Evolutionary conservation across 179 eudicot genomes (phyloP).

Genomic region (Pouteria campechiana): DNA sequence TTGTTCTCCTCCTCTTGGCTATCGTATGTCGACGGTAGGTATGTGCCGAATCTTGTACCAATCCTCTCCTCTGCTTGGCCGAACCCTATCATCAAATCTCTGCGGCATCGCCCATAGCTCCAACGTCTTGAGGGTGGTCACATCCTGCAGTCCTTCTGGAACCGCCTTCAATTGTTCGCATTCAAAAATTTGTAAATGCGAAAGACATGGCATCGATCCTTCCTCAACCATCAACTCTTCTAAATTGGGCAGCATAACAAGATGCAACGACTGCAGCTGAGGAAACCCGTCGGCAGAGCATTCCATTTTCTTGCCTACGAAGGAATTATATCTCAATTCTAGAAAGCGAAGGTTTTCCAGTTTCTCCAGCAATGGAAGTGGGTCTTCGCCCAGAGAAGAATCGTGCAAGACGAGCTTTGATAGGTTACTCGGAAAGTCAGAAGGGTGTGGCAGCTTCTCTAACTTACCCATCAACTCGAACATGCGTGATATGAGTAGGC

Average conservation of each 20-base stretch:
- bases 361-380: slow-evolving; percentile 5
- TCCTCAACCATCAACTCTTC: slow-evolving; percentile 2
- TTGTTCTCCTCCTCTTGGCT: too few relatives aligned
- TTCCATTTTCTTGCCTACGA: not conserved
- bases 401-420: slow-evolving; percentile 3
- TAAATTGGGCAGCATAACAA: not conserved
- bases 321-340: slow-evolving; percentile 3
- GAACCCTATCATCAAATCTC: too few relatives aligned
- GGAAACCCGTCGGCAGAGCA: slow-evolving; percentile 7
- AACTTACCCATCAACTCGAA: not conserved
- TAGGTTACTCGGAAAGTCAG: not conserved
- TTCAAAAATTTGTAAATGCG: slow-evolving; percentile 1
- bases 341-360: slow-evolving; percentile 1
- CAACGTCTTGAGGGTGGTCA: not conserved
- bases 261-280: not conserved
- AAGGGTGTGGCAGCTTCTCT: too few relatives aligned
- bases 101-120: not conserved
- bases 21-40: too few relatives aligned
- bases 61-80: too few relatives aligned
- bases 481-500: not conserved
- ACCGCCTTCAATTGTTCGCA: not conserved
- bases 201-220: not conserved
- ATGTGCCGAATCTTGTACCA: too few relatives aligned
- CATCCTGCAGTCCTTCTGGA: not conserved
- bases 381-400: slow-evolving; percentile 7